These are phyloP conservation scores for Saccharum hybrid DNA, from an alignment of 202 grass and related monocot genomes.

Conservation along the genomic window DNA sequence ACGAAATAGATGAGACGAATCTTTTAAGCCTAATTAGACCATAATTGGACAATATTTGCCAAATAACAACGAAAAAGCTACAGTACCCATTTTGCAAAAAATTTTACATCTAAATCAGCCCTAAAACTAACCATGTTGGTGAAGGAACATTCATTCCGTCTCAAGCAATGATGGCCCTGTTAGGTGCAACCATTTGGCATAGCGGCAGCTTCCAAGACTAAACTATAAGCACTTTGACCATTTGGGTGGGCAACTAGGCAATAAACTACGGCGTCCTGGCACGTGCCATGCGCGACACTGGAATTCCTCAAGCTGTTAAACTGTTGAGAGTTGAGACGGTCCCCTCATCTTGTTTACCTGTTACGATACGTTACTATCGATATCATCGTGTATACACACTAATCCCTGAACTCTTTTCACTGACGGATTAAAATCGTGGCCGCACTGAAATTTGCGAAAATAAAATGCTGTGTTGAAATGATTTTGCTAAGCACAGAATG, in stretches of 20 bases:
- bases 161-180: background rate
- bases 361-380: background rate
- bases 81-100: too few relatives aligned
- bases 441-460: background rate
- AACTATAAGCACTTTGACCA: background rate
- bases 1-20: too few relatives aligned
- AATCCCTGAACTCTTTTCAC: background rate
- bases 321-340: background rate
- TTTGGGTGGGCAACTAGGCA: background rate
- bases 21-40: too few relatives aligned
- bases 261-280: background rate
- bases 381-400: too few relatives aligned
- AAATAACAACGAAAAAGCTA: too few relatives aligned
- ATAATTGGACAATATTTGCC: too few relatives aligned
- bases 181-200: constrained; percentile 26
- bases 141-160: constrained; percentile 20
- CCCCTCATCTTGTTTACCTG: background rate
- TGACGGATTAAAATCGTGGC: background rate
- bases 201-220: constrained; percentile 17
- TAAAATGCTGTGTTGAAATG: background rate
- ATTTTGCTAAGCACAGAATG: background rate
- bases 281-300: background rate
- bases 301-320: background rate
- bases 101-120: too few relatives aligned
- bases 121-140: constrained; percentile 31